Percentiles rank a stretch among this genome's conserved stretches.
Evolutionary conservation across 495 filamentous ascomycete species (phyloP).

Genomic region (Podospora didyma): DNA sequence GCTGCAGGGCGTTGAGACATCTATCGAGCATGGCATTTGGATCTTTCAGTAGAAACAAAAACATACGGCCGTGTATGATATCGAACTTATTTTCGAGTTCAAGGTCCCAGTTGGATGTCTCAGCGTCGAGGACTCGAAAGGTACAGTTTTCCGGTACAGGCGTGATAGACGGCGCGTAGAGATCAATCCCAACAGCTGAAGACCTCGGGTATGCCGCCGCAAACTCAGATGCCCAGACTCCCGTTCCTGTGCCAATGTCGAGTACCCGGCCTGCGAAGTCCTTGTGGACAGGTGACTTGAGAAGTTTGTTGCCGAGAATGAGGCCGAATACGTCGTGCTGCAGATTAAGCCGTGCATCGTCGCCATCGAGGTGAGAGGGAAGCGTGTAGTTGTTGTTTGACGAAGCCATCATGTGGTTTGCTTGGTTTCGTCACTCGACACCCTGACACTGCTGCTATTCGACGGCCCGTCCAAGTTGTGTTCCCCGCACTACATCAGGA

Average conservation of each 20-base stretch:
- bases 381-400: slow-evolving; percentile 1
- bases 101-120: slow-evolving; percentile 43
- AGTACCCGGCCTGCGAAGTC: slow-evolving; percentile 20
- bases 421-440: too few relatives aligned
- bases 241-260: slow-evolving; percentile 55
- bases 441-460: too few relatives aligned
- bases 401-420: not conserved
- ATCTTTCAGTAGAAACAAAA: slow-evolving; percentile 51
- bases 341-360: slow-evolving; percentile 1
- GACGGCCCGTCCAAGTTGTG: too few relatives aligned
- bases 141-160: slow-evolving; percentile 43
- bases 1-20: slow-evolving; percentile 28
- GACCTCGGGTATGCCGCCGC: slow-evolving; percentile 46
- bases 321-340: slow-evolving; percentile 5
- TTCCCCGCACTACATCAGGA: too few relatives aligned
- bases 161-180: slow-evolving; percentile 40
- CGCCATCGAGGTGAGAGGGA: slow-evolving; percentile 2
- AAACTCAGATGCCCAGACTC: slow-evolving; percentile 21
- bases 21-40: slow-evolving; percentile 44
- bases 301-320: slow-evolving; percentile 1
- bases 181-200: slow-evolving; percentile 57
- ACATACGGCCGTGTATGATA: slow-evolving; percentile 57
- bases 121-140: slow-evolving; percentile 53
- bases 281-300: not conserved
- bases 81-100: slow-evolving; percentile 52